Base-by-base conservation (phyloP, 208 protist species). In the Leishmania amazonensis region DNA sequence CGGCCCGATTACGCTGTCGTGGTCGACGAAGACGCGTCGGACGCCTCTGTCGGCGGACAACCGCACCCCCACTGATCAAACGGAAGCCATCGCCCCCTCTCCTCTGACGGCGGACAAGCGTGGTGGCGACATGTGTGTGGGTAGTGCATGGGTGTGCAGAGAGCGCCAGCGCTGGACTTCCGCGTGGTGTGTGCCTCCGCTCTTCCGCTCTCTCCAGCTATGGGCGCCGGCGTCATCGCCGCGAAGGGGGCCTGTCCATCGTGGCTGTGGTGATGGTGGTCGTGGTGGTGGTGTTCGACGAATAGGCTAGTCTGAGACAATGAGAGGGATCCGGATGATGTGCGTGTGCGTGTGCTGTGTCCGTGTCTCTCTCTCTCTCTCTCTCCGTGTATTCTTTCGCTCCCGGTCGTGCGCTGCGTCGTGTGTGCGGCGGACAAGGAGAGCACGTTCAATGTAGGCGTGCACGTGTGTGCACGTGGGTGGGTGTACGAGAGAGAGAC, bases 1-100 rank as follows among this genome's bases (percentile, higher is more conserved):
- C 76, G 75, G 62, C 78, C 77, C 2, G 68, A 70, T 38, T 85
- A 81, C 49, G 77, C 81, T 24, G 77, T 85, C 31, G 60, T 85
- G 2, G 45, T 85, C 17, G 77, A 85, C 31, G 72, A 67, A 45
- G 76, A 85, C 58, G 31, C 72, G 8, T 9, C 71, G 58, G 15
- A 67, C 9, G 24, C 58, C 38, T 42, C 65, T 8, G 24, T 13
- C 64, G 49, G 54, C 60, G 42, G 5, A 28, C 31, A 78, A 57
- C 54, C 13, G 54, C 74, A 67, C 28, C 21, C 31, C 31, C 24
- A 13, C 60, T 75, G 51, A 31, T 35, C 35, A 7, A 28, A 51
- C n/a, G 2, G 9, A 38, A 73, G 19, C 24, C 45, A 31, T 73
- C 68, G 38, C 11, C n/a, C 8, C 42, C 13, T 19, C 62, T 40